Evolutionary conservation across 2,329 filamentous ascomycete species (phyloP).

Genomic region (Colletotrichum truncatum): DNA sequence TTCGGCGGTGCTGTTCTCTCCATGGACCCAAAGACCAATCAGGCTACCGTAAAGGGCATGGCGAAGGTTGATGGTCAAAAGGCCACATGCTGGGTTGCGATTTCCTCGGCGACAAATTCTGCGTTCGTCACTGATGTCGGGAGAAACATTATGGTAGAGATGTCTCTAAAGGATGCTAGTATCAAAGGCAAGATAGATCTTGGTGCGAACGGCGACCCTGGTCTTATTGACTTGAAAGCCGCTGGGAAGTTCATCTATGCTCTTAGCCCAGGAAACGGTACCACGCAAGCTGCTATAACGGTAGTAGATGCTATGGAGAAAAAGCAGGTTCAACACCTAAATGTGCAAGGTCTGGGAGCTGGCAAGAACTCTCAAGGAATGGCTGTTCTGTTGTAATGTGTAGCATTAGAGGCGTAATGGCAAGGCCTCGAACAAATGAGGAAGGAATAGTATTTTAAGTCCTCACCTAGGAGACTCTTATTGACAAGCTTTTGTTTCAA

Average conservation of each 20-base stretch:
- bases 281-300: constrained; percentile 42
- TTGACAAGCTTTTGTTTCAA: no score
- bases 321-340: constrained; percentile 19
- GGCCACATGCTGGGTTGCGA: constrained; percentile 67
- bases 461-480: no score
- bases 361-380: constrained; percentile 23
- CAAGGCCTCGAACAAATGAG: no score
- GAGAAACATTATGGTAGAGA: constrained; percentile 63
- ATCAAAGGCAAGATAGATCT: constrained; percentile 54
- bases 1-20: constrained; percentile 63
- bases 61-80: constrained; percentile 57
- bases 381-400: background rate
- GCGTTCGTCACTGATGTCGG: constrained; percentile 68
- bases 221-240: constrained; percentile 63
- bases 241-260: constrained; percentile 67
- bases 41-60: constrained; percentile 46
- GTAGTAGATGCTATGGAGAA: constrained; percentile 44
- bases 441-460: no score
- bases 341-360: background rate
- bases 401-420: no score
- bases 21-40: constrained; percentile 42
- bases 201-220: constrained; percentile 55
- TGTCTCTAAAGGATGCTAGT: constrained; percentile 58
- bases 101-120: constrained; percentile 56
- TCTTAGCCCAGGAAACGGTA: constrained; percentile 61